These are phyloP conservation scores for Trichosporon asahii DNA, from an alignment of 1,284 basidiomycete genomes.

Conservation along the genomic window DNA sequence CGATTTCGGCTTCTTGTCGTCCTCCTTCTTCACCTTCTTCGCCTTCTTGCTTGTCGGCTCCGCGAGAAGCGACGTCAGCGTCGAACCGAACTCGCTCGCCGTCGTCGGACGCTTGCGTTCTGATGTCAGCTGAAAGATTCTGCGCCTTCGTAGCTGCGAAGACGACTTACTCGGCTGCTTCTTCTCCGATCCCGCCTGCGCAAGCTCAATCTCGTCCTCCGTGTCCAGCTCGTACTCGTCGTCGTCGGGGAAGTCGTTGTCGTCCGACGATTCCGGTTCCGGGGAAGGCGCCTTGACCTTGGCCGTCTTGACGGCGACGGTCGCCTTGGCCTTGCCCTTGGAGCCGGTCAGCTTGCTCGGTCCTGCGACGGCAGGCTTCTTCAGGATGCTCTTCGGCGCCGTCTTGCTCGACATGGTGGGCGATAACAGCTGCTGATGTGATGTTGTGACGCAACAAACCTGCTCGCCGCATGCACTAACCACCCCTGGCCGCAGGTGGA, in stretches of 20 bases:
- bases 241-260: slow-evolving; percentile 20
- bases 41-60: slow-evolving; percentile 34
- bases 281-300: slow-evolving; percentile 16
- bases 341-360: slow-evolving; percentile 7
- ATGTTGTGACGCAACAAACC: not conserved
- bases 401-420: slow-evolving; percentile 13
- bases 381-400: slow-evolving; percentile 25
- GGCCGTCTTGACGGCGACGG: slow-evolving; percentile 7
- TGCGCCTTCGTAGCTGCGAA: no score
- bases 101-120: slow-evolving; percentile 48
- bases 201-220: slow-evolving; percentile 24
- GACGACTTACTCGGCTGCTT: slow-evolving; percentile 21
- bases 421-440: not conserved
- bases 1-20: slow-evolving; percentile 15
- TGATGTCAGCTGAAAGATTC: slow-evolving; percentile 23
- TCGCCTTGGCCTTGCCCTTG: slow-evolving; percentile 13
- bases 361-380: slow-evolving; percentile 14
- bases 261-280: slow-evolving; percentile 11
- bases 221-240: slow-evolving; percentile 21
- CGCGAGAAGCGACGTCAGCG: slow-evolving; percentile 46
- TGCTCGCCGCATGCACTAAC: not conserved
- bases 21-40: slow-evolving; percentile 25
- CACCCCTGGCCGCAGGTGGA: not conserved
- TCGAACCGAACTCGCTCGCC: slow-evolving; percentile 46
- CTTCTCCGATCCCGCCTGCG: slow-evolving; percentile 18